Percentiles rank a stretch among this genome's conserved stretches.
Evolutionary conservation across 2,329 filamentous ascomycete species (phyloP).

Genomic region (Colletotrichum sp.): DNA sequence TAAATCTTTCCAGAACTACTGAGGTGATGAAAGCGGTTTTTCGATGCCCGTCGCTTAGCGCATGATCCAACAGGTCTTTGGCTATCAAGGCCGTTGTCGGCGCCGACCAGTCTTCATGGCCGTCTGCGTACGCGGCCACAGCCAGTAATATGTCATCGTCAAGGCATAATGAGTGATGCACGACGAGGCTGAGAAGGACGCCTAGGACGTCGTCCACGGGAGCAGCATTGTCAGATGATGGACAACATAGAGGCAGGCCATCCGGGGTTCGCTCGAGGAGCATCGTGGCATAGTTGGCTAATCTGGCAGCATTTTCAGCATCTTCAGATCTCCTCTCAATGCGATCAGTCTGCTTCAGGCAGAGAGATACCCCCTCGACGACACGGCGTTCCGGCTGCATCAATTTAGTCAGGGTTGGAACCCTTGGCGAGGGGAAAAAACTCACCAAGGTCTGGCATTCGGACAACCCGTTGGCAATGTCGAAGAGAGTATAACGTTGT

Average conservation of each 20-base stretch:
- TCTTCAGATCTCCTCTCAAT: not conserved
- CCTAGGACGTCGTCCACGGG: not conserved
- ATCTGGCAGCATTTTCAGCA: not conserved
- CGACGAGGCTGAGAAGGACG: not conserved
- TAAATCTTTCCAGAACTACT: conserved; percentile 65
- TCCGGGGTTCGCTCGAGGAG: not conserved
- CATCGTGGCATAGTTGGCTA: not conserved
- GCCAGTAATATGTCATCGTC: conserved; percentile 30
- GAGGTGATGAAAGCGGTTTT: conserved; percentile 51
- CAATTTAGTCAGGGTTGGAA: not conserved
- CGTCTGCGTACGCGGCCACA: conserved; percentile 35
- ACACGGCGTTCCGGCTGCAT: not conserved
- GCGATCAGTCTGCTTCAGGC: not conserved
- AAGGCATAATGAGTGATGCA: not conserved
- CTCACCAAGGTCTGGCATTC: not conserved
- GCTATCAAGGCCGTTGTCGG: conserved; percentile 33
- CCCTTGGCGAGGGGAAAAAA: not conserved
- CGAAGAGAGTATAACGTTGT: not conserved
- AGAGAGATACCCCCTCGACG: not conserved
- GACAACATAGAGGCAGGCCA: not conserved
- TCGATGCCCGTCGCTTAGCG: conserved; percentile 23
- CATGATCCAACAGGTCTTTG: conserved; percentile 31
- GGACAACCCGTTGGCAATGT: not conserved
- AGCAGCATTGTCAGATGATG: not conserved
- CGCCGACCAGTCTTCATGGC: conserved; percentile 44